Base-by-base conservation (phyloP, 2,329 filamentous ascomycete species). In the Monilinia fructicola region DNA sequence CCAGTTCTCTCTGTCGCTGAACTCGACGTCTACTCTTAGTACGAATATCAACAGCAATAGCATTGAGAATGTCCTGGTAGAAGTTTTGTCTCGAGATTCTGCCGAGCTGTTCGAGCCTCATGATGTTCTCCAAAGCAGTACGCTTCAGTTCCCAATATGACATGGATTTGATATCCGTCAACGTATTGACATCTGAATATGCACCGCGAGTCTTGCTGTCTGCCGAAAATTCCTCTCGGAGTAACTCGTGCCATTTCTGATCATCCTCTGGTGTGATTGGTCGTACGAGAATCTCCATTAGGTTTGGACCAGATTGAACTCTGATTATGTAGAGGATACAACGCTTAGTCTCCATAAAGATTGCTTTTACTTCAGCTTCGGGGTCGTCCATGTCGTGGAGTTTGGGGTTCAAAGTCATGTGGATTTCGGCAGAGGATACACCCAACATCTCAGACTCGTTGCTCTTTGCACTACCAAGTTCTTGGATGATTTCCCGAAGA, bases 291-390 rank as follows among this genome's bases (percentile, higher is more conserved):
- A 99, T 97, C 69, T 98, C 93, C 78, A 98, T 87, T n/a, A 99
- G 85, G 73, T 94, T 97, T 62, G 88, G 81, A 11, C 95, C 95
- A 2, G 91, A 92, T 78, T 99, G 96, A 46, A 99, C 90, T 67
- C 95, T 90, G 76, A 99, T 98, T 77, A 99, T 98, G 79, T 98
- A 99, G 69, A 99, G 82, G 52, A 98, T 90, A 76, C 95, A 97
- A 73, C 95, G 89, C 81, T 99, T 99, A 3, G 95, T 98, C 79
- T 98, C 95, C 88, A 97, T 98, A 77, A 97, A 97, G 3, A 99
- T 84, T 1, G 93, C 85, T 79, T 98, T 97, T 70, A 95, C 84
- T 68, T 95, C 91, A 4, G 93, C 92, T 75, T 98, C 94, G 4
- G 95, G 94, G 76, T 99, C 95, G 74, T 96, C 91, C 69, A 93